Evolutionary conservation across 1,139 yeast species (phyloP).

Genomic region (Yamadazyma epiphylla): DNA sequence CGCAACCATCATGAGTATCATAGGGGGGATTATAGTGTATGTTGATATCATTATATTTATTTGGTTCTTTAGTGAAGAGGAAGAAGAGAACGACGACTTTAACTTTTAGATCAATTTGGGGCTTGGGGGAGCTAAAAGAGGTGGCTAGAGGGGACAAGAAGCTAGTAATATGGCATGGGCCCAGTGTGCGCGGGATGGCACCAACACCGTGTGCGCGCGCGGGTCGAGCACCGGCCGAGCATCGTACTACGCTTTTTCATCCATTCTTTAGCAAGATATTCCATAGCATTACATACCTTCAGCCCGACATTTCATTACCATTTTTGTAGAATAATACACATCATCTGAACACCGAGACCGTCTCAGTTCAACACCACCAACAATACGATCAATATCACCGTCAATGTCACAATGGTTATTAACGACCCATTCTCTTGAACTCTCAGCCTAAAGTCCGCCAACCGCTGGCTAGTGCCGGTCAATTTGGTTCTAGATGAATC

Average conservation of each 20-base stretch:
- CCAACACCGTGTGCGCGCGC: no score
- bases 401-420: slow-evolving; percentile 61
- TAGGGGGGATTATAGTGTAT: slow-evolving; percentile 73
- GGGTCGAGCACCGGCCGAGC: no score
- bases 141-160: background rate
- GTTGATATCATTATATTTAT: slow-evolving; percentile 64
- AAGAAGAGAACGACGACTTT: slow-evolving; percentile 52
- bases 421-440: slow-evolving; percentile 71
- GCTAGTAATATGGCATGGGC: no score
- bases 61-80: slow-evolving; percentile 61
- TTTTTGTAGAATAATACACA: no score
- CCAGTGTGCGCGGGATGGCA: no score
- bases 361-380: slow-evolving; percentile 53
- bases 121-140: no score
- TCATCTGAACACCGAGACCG: background rate
- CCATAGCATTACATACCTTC: no score
- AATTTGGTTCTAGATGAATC: slow-evolving; percentile 53
- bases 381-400: slow-evolving; percentile 55
- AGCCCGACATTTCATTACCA: no score
- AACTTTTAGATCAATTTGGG: slow-evolving; percentile 26
- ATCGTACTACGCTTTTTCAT: no score
- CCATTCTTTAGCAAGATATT: no score
- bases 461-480: slow-evolving; percentile 50
- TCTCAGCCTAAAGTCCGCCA: slow-evolving; percentile 51
- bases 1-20: slow-evolving; percentile 60